Evolutionary conservation across 78 protist genomes (phyloP), one percentile per base, ranked within the genome.

Genomic region (Polysphondylium violaceum): DNA sequence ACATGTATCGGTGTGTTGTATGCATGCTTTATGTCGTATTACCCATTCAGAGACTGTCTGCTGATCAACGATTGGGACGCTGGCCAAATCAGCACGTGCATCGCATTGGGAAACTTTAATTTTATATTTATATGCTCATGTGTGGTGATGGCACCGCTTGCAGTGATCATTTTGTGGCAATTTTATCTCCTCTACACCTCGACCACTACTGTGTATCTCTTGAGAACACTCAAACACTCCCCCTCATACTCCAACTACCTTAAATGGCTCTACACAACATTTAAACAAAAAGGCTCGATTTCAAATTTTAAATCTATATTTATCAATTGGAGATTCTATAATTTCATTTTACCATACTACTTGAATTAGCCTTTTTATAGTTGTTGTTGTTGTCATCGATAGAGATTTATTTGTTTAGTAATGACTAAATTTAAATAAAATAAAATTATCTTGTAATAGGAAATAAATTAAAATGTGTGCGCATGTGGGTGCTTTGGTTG

Each of bases 111-210:
- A 29, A 68, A 81, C 19, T 58, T 55, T 63, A 67, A 27, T 41
- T 67, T 25, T 17, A 81, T 81, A 31, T 81, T 81, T 31, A 1
- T 81, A 2, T 81, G 89, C 29, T n/a, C 76, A 14, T 9, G 31
- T 17, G 23, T 81, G 29, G 25, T 81, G 4, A 0, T 55, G n/a
- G n/a, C 0, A 27, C 29, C 0, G 68, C 89, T 4, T n/a, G 65
- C 19, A 25, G 19, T 27, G 41, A 68, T 81, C 0, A 36, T 81
- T 4, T 40, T 25, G 8, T 81, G 74, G 64, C 89, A 81, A 56
- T 6, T 40, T 21, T 81, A 81, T 40, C 36, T 81, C 6, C 8
- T 81, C 16, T 35, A n/a, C 40, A 68, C 89, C 74, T 59, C 64
- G 27, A 51, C 89, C 0, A 64, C 41, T 25, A 81, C 89, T 1